A percentile compares a stretch with the other conserved stretches of the same genome.
phyloP scores from a whole-genome alignment of 2,329 filamentous ascomycete species.

The Plenodomus biglobosus region DNA sequence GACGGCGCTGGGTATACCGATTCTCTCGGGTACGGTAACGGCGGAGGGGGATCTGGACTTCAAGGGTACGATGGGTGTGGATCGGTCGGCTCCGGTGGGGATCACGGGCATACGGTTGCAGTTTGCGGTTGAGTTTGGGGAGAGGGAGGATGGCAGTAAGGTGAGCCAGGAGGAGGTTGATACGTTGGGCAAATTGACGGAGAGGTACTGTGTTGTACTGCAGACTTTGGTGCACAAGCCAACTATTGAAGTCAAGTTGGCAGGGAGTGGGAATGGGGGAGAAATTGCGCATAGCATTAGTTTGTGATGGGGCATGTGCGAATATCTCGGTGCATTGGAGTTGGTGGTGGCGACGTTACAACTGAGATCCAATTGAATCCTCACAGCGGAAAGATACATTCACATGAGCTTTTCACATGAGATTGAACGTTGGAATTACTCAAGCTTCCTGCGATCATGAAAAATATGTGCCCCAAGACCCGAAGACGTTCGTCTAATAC shows the following conservation, averaged over 20 bases:
- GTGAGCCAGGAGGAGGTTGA: constrained; percentile 49
- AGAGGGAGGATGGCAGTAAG: constrained; percentile 34
- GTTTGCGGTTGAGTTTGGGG: constrained; percentile 48
- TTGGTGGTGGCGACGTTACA: too few species aligned
- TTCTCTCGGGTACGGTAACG: constrained; percentile 46
- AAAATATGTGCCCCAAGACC: too few species aligned
- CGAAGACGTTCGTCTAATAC: too few species aligned
- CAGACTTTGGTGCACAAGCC: constrained; percentile 40
- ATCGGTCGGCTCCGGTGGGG: constrained; percentile 50
- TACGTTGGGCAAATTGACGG: constrained; percentile 52
- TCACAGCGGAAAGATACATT: too few species aligned
- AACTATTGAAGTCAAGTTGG: constrained; percentile 28
- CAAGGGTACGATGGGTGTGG: constrained; percentile 53
- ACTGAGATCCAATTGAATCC: too few species aligned
- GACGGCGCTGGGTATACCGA: constrained; percentile 50
- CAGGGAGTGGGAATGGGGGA: constrained; percentile 23
- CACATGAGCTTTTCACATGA: too few species aligned
- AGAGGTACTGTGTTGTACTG: constrained; percentile 52
- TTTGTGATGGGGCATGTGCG: neutral
- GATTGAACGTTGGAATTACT: too few species aligned
- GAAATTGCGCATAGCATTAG: constrained; percentile 21
- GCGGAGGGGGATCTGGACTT: constrained; percentile 55
- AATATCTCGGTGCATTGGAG: too few species aligned
- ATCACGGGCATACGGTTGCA: constrained; percentile 51
- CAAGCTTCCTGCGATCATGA: too few species aligned